These are phyloP conservation scores for Fragaria ananassa DNA, from an alignment of 306 rosid species.

Conservation along the genomic window DNA sequence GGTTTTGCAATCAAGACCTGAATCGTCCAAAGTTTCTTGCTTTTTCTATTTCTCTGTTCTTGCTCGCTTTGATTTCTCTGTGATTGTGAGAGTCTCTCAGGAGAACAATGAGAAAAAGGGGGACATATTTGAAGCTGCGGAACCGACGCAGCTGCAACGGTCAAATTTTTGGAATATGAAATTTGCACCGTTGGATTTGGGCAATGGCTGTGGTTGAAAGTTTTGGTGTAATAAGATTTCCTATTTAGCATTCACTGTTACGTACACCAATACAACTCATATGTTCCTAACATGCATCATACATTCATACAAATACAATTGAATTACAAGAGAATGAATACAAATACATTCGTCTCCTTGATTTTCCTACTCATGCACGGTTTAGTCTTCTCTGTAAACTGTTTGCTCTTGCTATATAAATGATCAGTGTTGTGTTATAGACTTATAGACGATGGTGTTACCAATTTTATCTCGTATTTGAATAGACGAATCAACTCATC, in stretches of 20 bases:
- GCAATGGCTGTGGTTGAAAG: neutral
- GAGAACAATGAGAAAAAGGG: neutral
- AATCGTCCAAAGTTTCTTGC: neutral
- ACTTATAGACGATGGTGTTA: no score
- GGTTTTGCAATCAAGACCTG: neutral
- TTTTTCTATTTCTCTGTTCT: neutral
- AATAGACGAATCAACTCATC: no score
- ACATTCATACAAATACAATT: no score
- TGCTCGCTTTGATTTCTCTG: constrained; percentile 1
- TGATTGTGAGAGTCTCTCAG: neutral
- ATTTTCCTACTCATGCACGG: no score
- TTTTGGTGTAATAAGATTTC: neutral
- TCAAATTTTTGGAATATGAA: neutral
- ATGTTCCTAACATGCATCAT: no score
- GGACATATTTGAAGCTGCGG: constrained; percentile 6
- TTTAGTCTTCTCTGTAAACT: no score
- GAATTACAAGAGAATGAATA: no score
- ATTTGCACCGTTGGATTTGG: neutral
- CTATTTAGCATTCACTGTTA: neutral
- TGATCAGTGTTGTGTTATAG: no score
- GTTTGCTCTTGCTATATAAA: no score
- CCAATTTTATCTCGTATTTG: no score
- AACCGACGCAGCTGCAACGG: constrained; percentile 16
- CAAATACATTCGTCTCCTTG: no score
- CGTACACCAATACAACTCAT: neutral